Base-by-base conservation (phyloP, 73 alveolate species). In the Diophrys sp. region DNA sequence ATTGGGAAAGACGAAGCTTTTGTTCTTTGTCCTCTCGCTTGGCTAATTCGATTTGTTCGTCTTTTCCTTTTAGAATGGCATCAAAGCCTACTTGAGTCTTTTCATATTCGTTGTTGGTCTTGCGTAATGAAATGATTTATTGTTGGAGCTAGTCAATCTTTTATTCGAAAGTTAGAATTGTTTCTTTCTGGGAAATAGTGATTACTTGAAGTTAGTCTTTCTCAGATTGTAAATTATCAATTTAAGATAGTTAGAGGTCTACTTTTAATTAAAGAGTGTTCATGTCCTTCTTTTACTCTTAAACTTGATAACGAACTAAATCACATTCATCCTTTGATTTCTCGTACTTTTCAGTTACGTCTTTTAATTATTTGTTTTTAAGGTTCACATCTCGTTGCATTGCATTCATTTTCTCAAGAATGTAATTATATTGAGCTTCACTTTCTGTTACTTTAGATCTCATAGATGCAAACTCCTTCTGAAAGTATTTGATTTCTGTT, bases 51-150 rank as follows among this genome's bases (percentile, higher is more conserved):
- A 71, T 71, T 71, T 55, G 30, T 31, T 31, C 79, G 11, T 71
- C 34, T 29, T 27, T 29, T 71, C 25, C 62, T 55, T 71, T 71
- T 31, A 23, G 23, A 31, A 71, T 23, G 23, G 29, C 79, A 1
- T 71, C 68, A 33, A 23, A 31, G 28, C 79, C 79, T 28, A 71
- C 27, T 71, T 55, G 34, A 28, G 23, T 27, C 23, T 27, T 31
- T 30, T 71, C 69, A 31, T 31, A 71, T 2, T 71, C 68, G 68
- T 71, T 71, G 33, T 71, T 71, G 33, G 11, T 29, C 14, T 71
- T 33, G 26, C 23, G 26, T 23, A 23, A 28, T 0, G 2, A 30
- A 23, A 23, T 67, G 69, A 28, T 11, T 71, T 30, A 31, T 11
- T 1, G 2, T 29, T 1, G 23, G 0, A 71, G 31, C 0, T 30